A percentile compares a stretch with the other conserved stretches of the same genome.
phyloP scores from a whole-genome alignment of 2,329 filamentous ascomycete species.

The Hortaea sp. region DNA sequence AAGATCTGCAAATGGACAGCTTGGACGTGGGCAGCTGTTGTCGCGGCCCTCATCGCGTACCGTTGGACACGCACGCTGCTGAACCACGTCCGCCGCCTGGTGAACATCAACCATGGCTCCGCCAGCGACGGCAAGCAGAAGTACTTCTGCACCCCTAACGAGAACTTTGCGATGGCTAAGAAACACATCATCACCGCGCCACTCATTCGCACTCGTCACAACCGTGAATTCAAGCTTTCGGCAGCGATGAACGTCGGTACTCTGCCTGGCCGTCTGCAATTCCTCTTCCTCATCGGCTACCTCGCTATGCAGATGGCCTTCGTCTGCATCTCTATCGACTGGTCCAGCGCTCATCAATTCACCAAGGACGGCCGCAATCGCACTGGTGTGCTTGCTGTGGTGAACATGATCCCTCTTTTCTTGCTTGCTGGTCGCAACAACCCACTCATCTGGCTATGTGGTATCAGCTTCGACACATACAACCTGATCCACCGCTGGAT shows the following conservation, averaged over 20 bases:
- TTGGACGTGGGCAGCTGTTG: slow-evolving; percentile 50
- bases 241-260: slow-evolving; percentile 40
- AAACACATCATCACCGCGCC: slow-evolving; percentile 38
- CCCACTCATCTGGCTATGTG: slow-evolving; percentile 60
- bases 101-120: slow-evolving; percentile 66
- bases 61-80: slow-evolving; percentile 50
- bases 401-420: slow-evolving; percentile 66
- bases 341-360: slow-evolving; percentile 56
- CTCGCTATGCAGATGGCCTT: slow-evolving; percentile 40
- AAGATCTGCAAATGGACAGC: slow-evolving; percentile 25
- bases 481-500: slow-evolving; percentile 75
- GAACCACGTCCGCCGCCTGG: slow-evolving; percentile 61
- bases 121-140: slow-evolving; percentile 44
- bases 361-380: slow-evolving; percentile 56
- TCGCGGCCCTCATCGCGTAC: slow-evolving; percentile 56
- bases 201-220: slow-evolving; percentile 38
- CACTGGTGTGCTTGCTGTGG: slow-evolving; percentile 57
- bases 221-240: slow-evolving; percentile 42
- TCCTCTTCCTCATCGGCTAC: slow-evolving; percentile 37
- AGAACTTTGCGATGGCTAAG: slow-evolving; percentile 34
- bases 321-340: slow-evolving; percentile 46
- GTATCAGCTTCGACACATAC: slow-evolving; percentile 72
- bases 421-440: slow-evolving; percentile 57
- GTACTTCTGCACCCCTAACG: slow-evolving; percentile 62
- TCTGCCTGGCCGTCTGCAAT: slow-evolving; percentile 39